Evolutionary conservation across 108 stramenopile genomes (phyloP), one percentile per base, ranked within the genome.

Genomic region (Cyclotella baltica): DNA sequence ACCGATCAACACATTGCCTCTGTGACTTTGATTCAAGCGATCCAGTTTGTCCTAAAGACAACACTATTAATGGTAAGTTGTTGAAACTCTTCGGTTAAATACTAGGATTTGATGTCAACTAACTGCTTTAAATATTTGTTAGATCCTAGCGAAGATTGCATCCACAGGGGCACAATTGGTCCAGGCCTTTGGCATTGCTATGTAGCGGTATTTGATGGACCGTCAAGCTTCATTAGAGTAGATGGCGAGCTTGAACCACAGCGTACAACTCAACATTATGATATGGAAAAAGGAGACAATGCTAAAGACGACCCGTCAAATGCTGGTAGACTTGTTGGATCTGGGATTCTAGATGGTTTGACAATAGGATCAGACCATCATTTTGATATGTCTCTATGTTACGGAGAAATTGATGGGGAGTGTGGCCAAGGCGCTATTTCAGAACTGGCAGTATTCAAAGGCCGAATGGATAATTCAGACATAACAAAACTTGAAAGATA

Each of bases 101-200:
- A 18, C 3, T 57, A 11, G 15, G n/a, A n/a, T n/a, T n/a, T n/a
- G n/a, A n/a, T n/a, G n/a, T n/a, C n/a, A n/a, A n/a, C n/a, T n/a
- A n/a, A n/a, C n/a, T 34, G 16, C 36, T 4, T 2, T 34, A 36
- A 25, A 15, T 4, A 5, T 15, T 62, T 1, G 33, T 36, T 16
- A 65, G 64, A 65, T 10, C 76, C 86, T n/a, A 73, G 59, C 10
- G 76, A 80, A 30, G 85, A 67, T 27, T 62, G 73, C 28, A 73
- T 89, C 13, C 67, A 71, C 63, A 78, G 90, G 46, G 94, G 94
- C 2, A 43, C 36, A 9, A 76, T 70, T 25, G 90, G 90, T 34
- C 94, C 94, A 18, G 94, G 94, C 11, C 65, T 61, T 22, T 95
- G 94, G 94, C 94, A 93, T 70, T 90, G 90, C 57, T 95, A 95